Evolutionary conservation across 257 asterid genomes (phyloP).

Genomic region (Solanum dulcamara): DNA sequence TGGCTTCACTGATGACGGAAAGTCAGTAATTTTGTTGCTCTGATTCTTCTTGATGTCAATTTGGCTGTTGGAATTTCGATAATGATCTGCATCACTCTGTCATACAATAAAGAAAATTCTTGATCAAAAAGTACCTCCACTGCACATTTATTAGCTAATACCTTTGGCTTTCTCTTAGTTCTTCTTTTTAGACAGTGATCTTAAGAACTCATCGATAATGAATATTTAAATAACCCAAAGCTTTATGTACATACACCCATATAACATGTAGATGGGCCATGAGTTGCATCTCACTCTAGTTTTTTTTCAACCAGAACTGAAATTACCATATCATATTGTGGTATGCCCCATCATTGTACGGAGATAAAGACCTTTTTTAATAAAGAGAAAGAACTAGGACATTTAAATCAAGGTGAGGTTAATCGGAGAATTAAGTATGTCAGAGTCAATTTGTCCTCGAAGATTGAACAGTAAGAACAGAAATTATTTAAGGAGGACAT

Average conservation of each 20-base stretch:
- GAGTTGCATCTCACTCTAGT: background rate
- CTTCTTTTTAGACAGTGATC: background rate
- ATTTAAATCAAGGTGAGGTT: background rate
- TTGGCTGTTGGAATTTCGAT: slow-evolving; percentile 26
- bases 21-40: slow-evolving; percentile 18
- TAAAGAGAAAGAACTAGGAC: background rate
- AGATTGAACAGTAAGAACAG: background rate
- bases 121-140: background rate
- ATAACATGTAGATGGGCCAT: background rate
- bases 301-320: background rate
- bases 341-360: background rate
- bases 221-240: background rate
- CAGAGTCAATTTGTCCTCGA: background rate
- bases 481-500: background rate
- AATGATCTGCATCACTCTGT: slow-evolving; percentile 58
- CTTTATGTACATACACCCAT: background rate
- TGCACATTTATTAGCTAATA: background rate
- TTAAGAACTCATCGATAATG: background rate
- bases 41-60: slow-evolving; percentile 28
- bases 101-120: slow-evolving; percentile 2
- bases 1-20: slow-evolving; percentile 15
- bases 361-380: background rate
- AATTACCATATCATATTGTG: background rate
- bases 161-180: background rate
- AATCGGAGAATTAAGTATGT: background rate